phyloP scores from a whole-genome alignment of 257 asterid species.

The Rubia yunnanensis region DNA sequence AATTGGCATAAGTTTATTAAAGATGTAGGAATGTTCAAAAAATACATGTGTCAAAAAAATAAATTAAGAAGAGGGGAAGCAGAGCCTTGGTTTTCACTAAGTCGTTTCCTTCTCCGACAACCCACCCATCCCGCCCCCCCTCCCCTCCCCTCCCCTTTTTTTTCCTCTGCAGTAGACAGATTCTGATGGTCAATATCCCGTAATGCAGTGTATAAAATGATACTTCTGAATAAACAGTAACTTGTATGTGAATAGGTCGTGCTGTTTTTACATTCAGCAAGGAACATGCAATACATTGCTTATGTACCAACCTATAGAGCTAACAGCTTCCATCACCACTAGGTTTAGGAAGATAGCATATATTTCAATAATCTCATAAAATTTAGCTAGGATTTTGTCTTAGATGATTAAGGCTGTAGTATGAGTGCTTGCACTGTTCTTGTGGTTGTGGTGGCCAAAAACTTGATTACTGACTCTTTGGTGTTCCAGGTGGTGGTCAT shows the following conservation, averaged over 20 bases:
- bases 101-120: no score
- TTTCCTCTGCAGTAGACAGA: neutral
- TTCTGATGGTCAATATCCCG: neutral
- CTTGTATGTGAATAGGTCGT: neutral
- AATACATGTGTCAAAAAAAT: neutral
- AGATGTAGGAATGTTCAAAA: neutral
- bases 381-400: neutral
- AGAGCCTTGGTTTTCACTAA: neutral
- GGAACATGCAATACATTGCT: neutral
- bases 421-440: neutral
- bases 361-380: neutral
- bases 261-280: neutral
- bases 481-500: constrained; percentile 59
- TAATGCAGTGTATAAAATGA: neutral
- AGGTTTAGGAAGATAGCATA: neutral
- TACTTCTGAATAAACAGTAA: no score
- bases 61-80: neutral
- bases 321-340: neutral
- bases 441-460: neutral
- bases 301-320: neutral
- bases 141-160: neutral
- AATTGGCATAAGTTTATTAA: neutral
- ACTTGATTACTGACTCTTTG: constrained; percentile 6
- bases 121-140: no score
- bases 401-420: neutral